Evolutionary conservation across 1,284 basidiomycete genomes (phyloP).

Genomic region (Pisolithus thermaeus): DNA sequence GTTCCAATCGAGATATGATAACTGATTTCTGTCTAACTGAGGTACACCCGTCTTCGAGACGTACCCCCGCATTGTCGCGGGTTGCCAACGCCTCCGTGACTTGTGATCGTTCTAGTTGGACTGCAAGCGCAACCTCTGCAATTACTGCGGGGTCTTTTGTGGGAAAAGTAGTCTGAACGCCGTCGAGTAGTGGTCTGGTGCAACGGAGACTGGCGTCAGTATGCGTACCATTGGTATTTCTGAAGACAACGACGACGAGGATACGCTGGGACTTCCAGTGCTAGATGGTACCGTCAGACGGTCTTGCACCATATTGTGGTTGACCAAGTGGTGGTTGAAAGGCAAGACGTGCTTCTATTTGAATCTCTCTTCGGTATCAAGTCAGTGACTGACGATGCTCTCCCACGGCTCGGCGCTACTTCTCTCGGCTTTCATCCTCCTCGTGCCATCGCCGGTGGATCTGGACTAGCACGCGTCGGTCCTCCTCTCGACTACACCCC

Average conservation of each 20-base stretch:
- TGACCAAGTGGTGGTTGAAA: no score
- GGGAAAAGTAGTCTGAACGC: not conserved
- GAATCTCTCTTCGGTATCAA: conserved; percentile 37
- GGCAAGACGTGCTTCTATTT: conserved; percentile 38
- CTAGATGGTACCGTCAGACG: not conserved
- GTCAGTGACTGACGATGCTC: no score
- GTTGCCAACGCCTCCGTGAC: conserved; percentile 50
- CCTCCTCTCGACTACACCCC: conserved; percentile 36
- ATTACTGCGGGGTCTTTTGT: conserved; percentile 11
- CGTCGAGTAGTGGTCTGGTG: not conserved
- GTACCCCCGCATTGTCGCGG: conserved; percentile 55
- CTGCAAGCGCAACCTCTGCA: conserved; percentile 46
- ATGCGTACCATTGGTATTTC: not conserved
- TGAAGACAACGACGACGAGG: not conserved
- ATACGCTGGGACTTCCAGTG: not conserved
- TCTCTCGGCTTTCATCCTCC: conserved; percentile 61
- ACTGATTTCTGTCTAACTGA: conserved; percentile 56
- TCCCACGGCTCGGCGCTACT: conserved; percentile 58
- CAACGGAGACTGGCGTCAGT: not conserved
- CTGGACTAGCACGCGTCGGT: conserved; percentile 23
- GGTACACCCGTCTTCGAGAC: conserved; percentile 52
- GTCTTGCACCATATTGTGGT: no score
- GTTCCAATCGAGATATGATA: conserved; percentile 44
- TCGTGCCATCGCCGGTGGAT: conserved; percentile 65
- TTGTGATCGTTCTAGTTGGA: conserved; percentile 44